These are phyloP conservation scores for Hemileccinum rubropunctum DNA, from an alignment of 768 basidiomycete species.

Conservation along the genomic window DNA sequence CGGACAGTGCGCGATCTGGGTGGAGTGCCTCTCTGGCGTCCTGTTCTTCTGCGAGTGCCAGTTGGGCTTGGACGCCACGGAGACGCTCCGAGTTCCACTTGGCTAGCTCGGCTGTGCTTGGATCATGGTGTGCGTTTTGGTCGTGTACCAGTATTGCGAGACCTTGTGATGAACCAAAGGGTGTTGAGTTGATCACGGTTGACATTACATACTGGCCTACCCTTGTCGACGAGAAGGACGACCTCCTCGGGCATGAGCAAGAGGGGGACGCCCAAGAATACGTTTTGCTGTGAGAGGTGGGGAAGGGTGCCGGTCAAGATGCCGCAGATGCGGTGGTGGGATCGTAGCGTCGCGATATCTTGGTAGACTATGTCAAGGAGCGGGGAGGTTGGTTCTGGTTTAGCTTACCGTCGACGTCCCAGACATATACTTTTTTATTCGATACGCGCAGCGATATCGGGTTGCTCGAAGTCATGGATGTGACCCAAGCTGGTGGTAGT, in stretches of 20 bases:
- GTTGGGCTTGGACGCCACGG: constrained; percentile 46
- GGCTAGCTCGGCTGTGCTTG: constrained; percentile 45
- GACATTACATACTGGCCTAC: constrained; percentile 35
- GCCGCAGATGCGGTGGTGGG: constrained; percentile 80
- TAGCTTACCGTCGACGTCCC: constrained; percentile 75
- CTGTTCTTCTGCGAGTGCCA: constrained; percentile 48
- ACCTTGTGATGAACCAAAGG: constrained; percentile 39
- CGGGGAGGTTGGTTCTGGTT: neutral
- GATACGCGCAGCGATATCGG: constrained; percentile 66
- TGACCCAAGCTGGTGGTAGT: no score
- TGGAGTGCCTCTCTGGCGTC: constrained; percentile 43
- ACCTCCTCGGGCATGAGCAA: constrained; percentile 90
- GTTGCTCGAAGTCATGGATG: constrained; percentile 9
- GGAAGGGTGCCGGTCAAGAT: constrained; percentile 88
- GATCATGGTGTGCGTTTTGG: constrained; percentile 49
- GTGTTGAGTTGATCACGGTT: no score
- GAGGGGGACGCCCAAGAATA: constrained; percentile 91
- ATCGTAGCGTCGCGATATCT: constrained; percentile 80
- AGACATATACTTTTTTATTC: constrained; percentile 81
- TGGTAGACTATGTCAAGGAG: constrained; percentile 29
- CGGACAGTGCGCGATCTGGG: constrained; percentile 45
- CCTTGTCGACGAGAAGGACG: constrained; percentile 78
- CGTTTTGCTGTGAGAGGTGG: constrained; percentile 93
- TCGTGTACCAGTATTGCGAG: constrained; percentile 79
- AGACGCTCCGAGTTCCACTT: constrained; percentile 53